Evolutionary conservation across 495 filamentous ascomycete species (phyloP), one percentile per base, ranked within the genome.

Genomic region (Alectoria sarmentosa): DNA sequence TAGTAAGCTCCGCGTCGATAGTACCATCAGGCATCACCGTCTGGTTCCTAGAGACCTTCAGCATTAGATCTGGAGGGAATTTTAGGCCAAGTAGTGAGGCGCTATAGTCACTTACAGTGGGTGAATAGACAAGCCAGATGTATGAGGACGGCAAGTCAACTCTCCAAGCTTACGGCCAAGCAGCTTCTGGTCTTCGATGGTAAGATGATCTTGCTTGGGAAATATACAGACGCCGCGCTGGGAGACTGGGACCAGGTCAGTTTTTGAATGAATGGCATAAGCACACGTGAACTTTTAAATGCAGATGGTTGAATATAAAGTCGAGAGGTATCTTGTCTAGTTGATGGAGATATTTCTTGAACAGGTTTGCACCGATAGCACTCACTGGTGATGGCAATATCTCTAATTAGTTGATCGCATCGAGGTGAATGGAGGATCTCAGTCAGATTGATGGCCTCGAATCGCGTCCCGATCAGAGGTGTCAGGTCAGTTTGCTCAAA

Each of bases 221-320:
- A 91, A 86, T 78, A 89, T 89, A 44, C 90, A 86, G 0, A 91
- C 88, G 11, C 87, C 87, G 4, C 88, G 81, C 64, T 84, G 80
- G 23, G 87, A 91, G 71, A 91, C 87, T 90, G 66, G 30, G 21
- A 13, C 7, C 0, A 5, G 28, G 57, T 59, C 36, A 59, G 19
- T 39, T 10, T 3, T 15, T 4, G 57, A 41, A n/a, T 7, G 9
- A 19, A 28, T 59, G 11, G 3, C 11, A 38, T 2, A 3, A 26
- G 17, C 1, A 23, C 21, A 34, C 4, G 17, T 1, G 34, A 14
- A 23, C 8, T 32, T 37, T 58, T 19, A n/a, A 37, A 4, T 9
- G 6, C 38, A 14, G 17, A 6, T 13, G 11, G 11, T 13, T 23
- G 38, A 23, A 26, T 0, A n/a, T 38, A 4, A 37, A 58, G 28